Evolutionary conservation across 2,329 filamentous ascomycete genomes (phyloP).

Genomic region (Ophiostoma perfectum): DNA sequence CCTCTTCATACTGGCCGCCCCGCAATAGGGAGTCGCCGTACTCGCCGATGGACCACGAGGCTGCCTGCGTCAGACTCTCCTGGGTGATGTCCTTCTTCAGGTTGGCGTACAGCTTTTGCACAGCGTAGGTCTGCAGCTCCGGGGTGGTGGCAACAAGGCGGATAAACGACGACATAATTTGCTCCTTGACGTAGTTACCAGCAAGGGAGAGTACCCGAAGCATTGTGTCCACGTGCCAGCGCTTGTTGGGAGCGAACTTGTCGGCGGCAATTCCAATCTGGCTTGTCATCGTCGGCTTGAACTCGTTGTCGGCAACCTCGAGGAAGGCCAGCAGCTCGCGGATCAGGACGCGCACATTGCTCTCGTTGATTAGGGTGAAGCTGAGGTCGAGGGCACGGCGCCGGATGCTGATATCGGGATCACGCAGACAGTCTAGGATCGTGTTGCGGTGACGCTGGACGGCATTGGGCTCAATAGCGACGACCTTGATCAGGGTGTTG

Average conservation of each 20-base stretch:
- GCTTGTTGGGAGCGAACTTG: constrained; percentile 90
- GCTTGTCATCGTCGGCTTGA: constrained; percentile 96
- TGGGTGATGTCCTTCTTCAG: constrained; percentile 97
- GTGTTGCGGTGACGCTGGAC: constrained; percentile 97
- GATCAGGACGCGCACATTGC: constrained; percentile 89
- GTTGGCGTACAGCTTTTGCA: constrained; percentile 86
- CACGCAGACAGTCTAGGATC: constrained; percentile 89
- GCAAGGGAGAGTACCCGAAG: constrained; percentile 86
- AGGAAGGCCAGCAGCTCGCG: constrained; percentile 90
- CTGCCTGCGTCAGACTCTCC: constrained; percentile 87
- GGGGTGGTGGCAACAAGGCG: constrained; percentile 90
- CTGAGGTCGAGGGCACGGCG: constrained; percentile 93
- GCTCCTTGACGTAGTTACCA: constrained; percentile 95
- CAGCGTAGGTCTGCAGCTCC: constrained; percentile 92
- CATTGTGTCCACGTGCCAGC: constrained; percentile 99
- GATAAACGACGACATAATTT: constrained; percentile 94
- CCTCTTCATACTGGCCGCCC: constrained; percentile 88
- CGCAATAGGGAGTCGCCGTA: constrained; percentile 86
- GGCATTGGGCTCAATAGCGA: constrained; percentile 94
- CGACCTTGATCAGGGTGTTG: constrained; percentile 96
- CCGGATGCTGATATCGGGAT: constrained; percentile 97
- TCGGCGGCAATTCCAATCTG: constrained; percentile 97
- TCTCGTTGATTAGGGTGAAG: constrained; percentile 96
- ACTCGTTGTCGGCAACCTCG: constrained; percentile 95
- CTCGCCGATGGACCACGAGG: constrained; percentile 96